Evolutionary conservation across 371 early-diverging fungal species (phyloP).

Genomic region (Funneliformis caledonium): DNA sequence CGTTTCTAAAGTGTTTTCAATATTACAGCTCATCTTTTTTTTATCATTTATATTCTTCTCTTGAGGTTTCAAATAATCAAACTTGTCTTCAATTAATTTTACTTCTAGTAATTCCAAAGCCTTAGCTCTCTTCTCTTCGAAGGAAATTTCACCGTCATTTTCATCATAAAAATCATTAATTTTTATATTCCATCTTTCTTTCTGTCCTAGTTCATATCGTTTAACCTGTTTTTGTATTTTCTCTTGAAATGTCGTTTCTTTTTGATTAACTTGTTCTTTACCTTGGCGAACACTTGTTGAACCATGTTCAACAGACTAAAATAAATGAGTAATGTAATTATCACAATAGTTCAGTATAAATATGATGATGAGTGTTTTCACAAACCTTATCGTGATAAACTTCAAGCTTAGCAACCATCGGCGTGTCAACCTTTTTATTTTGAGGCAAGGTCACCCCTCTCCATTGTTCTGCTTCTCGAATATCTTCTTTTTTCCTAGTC

Average conservation of each 20-base stretch:
- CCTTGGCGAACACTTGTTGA: not conserved
- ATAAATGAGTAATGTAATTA: not conserved
- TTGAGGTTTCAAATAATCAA: not conserved
- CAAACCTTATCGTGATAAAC: slow-evolving; percentile 47
- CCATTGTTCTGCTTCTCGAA: slow-evolving; percentile 49
- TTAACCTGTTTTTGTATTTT: not conserved
- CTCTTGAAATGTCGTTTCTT: not conserved
- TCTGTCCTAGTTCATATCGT: not conserved
- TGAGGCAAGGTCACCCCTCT: slow-evolving; percentile 50
- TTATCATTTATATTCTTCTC: too few species aligned
- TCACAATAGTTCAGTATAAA: not conserved
- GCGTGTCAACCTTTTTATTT: slow-evolving; percentile 17
- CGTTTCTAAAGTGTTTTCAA: too few species aligned
- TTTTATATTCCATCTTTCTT: not conserved
- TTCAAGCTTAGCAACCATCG: slow-evolving; percentile 43
- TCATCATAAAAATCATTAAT: slow-evolving; percentile 31
- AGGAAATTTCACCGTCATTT: slow-evolving; percentile 46
- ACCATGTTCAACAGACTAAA: not conserved
- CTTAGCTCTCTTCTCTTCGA: slow-evolving; percentile 52
- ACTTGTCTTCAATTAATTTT: not conserved
- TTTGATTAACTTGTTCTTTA: not conserved
- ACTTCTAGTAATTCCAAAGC: not conserved
- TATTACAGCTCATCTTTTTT: too few species aligned
- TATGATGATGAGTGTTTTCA: not conserved
- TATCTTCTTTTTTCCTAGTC: slow-evolving; percentile 52